phyloP scores from a whole-genome alignment of 23 red algal species.

The Gracilaria vermiculophylla region DNA sequence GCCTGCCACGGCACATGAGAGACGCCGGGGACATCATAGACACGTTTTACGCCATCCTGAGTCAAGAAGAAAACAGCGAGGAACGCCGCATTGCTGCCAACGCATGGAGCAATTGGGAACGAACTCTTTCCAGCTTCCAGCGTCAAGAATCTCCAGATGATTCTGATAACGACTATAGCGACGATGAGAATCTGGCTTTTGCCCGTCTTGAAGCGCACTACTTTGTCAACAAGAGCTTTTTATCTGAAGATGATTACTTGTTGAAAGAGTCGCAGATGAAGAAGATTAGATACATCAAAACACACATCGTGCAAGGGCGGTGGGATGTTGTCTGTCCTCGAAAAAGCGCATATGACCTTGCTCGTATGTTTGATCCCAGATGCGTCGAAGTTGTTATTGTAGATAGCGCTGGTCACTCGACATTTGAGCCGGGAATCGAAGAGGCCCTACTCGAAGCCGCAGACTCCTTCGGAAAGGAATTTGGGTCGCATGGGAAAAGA shows the following conservation, averaged over 20 bases:
- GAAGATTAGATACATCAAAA: conserved; percentile 63
- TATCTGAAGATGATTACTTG: conserved; percentile 64
- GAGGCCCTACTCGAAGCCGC: conserved; percentile 47
- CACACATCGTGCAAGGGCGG: conserved; percentile 67
- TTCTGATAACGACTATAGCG: conserved; percentile 13
- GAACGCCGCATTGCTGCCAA: conserved; percentile 52
- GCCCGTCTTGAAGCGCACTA: conserved; percentile 82
- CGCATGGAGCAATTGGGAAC: conserved; percentile 78
- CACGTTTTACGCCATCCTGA: conserved; percentile 55
- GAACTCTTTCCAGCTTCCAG: conserved; percentile 39
- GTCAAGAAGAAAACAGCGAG: conserved; percentile 23
- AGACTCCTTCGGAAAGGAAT: conserved; percentile 18
- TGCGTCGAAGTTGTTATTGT: conserved; percentile 47
- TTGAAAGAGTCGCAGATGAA: conserved; percentile 53
- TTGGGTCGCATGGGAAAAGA: background rate
- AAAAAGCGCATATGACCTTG: conserved; percentile 64
- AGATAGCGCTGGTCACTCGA: conserved; percentile 76
- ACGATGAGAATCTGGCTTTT: conserved; percentile 72
- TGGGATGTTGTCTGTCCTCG: conserved; percentile 78
- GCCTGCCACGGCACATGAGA: conserved; percentile 52
- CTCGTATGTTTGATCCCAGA: conserved; percentile 14
- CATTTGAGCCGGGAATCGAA: conserved; percentile 72
- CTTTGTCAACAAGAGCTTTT: conserved; percentile 72
- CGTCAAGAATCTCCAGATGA: conserved; percentile 1
- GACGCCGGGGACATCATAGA: conserved; percentile 26